Conservation (phyloP, 306 rosid genomes). For the Rosa persica region DNA sequence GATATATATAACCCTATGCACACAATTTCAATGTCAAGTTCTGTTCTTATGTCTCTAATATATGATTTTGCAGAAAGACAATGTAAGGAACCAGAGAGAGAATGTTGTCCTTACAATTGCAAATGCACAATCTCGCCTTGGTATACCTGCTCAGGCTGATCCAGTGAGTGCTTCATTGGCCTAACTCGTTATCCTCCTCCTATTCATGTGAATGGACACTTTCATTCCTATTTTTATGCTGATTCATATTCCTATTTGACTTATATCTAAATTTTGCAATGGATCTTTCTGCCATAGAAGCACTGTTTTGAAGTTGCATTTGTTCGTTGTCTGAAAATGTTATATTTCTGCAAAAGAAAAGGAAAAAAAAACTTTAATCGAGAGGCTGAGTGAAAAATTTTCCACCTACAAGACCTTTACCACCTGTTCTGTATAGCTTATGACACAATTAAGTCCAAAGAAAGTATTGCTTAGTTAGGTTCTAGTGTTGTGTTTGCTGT, state of each 20-base stretch:
- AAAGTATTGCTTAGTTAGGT: no score
- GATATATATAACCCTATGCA: background rate
- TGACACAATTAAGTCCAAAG: background rate
- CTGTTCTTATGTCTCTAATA: background rate
- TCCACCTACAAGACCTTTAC: background rate
- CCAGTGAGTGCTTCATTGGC: constrained; percentile 66
- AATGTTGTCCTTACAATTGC: constrained; percentile 82
- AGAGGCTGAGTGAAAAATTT: background rate
- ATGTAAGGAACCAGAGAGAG: constrained; percentile 88
- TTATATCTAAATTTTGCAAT: background rate
- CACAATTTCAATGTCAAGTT: background rate
- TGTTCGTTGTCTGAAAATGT: background rate
- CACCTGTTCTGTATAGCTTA: background rate
- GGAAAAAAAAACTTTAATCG: no score
- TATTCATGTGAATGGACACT: constrained; percentile 3
- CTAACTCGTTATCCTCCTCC: constrained; percentile 9
- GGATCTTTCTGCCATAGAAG: background rate
- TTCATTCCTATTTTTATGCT: background rate
- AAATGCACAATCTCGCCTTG: constrained; percentile 81
- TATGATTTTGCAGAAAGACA: constrained; percentile 67
- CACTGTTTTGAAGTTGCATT: background rate
- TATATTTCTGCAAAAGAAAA: background rate
- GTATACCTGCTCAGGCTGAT: constrained; percentile 54
- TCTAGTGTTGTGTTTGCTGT: no score
- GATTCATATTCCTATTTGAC: background rate